Evolutionary conservation across 2,329 filamentous ascomycete genomes (phyloP), one percentile per base, ranked within the genome.

Genomic region (Gremmenia infestans): DNA sequence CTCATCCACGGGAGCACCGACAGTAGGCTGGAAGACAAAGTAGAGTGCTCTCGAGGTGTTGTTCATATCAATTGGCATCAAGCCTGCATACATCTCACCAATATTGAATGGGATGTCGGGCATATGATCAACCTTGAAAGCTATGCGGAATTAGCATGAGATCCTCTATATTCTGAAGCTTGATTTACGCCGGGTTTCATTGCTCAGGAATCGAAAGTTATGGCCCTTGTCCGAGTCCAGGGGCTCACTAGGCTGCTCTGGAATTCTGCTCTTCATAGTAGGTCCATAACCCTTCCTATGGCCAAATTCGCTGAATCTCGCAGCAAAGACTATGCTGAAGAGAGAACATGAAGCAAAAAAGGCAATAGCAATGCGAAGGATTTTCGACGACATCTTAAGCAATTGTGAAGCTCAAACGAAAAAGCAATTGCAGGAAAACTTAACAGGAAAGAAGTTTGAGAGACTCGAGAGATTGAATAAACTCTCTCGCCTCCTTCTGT

Each of bases 11-110:
- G 72, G 69, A 6, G 71, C 67, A 55, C 78, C 78, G 35, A 67
- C 68, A 0, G 76, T 77, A 2, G 78, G 78, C 58, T 79, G 78
- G 68, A 78, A 81, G 72, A 78, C 79, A 62, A 80, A 80, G 65
- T 74, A 80, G 4, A 79, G 68, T 57, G 75, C 66, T 47, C 61
- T 39, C 1, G 71, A 69, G 0, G 73, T 71, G 42, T 76, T 72
- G 51, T 80, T 75, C 22, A 71, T 59, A 57, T 62, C 68, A 60
- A 85, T 82, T 8, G 82, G 80, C 6, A 85, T 68, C 4, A 81
- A 69, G 5, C 65, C 65, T 2, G 65, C 48, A 43, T 68, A 67
- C 54, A 61, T 60, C 25, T 66, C 65, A 2, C 65, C 64, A 40
- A 67, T 52, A 50, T 65, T 60, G 28, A 59, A 66, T 0, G 57